phyloP scores from a whole-genome alignment of 768 basidiomycete genomes.

The Lactifluus pinguis region DNA sequence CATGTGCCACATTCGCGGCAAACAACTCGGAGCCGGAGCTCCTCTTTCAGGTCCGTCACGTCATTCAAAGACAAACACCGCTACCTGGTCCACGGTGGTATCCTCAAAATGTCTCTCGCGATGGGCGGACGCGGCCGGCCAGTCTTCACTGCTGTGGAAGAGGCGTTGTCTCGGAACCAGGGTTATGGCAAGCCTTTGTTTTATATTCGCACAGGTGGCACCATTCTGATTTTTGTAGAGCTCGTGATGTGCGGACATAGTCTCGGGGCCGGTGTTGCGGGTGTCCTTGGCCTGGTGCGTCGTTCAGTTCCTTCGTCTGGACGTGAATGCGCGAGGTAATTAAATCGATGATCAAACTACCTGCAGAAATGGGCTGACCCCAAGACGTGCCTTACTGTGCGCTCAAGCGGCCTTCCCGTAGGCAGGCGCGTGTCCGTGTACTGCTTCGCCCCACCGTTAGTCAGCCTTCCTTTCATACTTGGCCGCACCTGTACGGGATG shows the following conservation, averaged over 20 bases:
- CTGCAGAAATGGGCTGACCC: constrained; percentile 80
- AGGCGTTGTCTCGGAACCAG: constrained; percentile 58
- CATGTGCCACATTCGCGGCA: not conserved
- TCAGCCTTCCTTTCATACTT: constrained; percentile 12
- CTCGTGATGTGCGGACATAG: constrained; percentile 77
- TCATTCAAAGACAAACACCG: constrained; percentile 21
- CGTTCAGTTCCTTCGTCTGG: not conserved
- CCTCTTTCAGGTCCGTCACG: constrained; percentile 14
- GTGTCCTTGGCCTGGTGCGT: constrained; percentile 61
- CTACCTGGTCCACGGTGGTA: constrained; percentile 73
- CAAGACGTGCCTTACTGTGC: constrained; percentile 57
- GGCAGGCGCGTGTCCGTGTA: constrained; percentile 63
- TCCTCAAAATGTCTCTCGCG: constrained; percentile 66
- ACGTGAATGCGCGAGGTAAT: not conserved
- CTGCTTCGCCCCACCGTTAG: constrained; percentile 74
- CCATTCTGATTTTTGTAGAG: constrained; percentile 31
- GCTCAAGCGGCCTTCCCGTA: constrained; percentile 60
- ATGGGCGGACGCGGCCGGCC: constrained; percentile 75
- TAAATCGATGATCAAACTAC: not conserved
- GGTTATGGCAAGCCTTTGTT: constrained; percentile 50
- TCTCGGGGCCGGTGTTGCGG: constrained; percentile 75
- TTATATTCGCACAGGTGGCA: not conserved
- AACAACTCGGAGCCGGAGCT: constrained; percentile 13
- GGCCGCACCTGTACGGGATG: not conserved
- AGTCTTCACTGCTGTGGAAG: constrained; percentile 63